Evolutionary conservation across 495 filamentous ascomycete species (phyloP).

Genomic region (Antarctomyces pellizariae): DNA sequence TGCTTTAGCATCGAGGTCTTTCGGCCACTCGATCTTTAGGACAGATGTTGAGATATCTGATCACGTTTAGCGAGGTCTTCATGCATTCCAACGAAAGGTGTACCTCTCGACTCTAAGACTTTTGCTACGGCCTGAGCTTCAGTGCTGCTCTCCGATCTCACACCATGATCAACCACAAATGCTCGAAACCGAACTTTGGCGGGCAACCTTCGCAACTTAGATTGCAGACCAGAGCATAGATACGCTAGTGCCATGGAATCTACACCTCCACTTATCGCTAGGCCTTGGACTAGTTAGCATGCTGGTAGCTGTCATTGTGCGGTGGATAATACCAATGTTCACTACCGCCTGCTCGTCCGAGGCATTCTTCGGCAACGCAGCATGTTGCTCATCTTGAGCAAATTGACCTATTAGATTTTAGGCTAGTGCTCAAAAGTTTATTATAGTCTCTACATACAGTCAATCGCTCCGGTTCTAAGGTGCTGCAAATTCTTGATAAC

Average conservation of each 20-base stretch:
- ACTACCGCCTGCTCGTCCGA: too few relatives aligned
- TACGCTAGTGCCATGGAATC: slow-evolving; percentile 87
- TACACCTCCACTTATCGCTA: slow-evolving; percentile 80
- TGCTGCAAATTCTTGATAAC: too few relatives aligned
- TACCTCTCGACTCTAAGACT: slow-evolving; percentile 21
- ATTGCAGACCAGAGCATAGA: slow-evolving; percentile 32
- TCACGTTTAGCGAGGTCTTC: slow-evolving; percentile 6
- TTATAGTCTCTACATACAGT: too few relatives aligned
- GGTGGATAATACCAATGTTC: too few relatives aligned
- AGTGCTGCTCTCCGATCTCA: slow-evolving; percentile 36
- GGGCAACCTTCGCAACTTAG: slow-evolving; percentile 3
- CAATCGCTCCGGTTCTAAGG: too few relatives aligned
- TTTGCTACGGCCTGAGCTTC: slow-evolving; percentile 41
- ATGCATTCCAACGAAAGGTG: slow-evolving; percentile 2
- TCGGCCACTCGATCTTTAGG: slow-evolving; percentile 25
- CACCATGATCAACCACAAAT: slow-evolving; percentile 60
- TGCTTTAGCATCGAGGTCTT: slow-evolving; percentile 15
- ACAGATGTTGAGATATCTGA: slow-evolving; percentile 27
- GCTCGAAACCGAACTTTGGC: slow-evolving; percentile 26
- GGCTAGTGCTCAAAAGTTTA: too few relatives aligned
- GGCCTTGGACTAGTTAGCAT: slow-evolving; percentile 20
- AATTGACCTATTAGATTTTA: too few relatives aligned
- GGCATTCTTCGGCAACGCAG: too few relatives aligned
- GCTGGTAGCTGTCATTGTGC: neutral
- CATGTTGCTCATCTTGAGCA: too few relatives aligned